Evolutionary conservation across 2,329 filamentous ascomycete species (phyloP), one percentile per base, ranked within the genome.

Genomic region (Beauveria bassiana): DNA sequence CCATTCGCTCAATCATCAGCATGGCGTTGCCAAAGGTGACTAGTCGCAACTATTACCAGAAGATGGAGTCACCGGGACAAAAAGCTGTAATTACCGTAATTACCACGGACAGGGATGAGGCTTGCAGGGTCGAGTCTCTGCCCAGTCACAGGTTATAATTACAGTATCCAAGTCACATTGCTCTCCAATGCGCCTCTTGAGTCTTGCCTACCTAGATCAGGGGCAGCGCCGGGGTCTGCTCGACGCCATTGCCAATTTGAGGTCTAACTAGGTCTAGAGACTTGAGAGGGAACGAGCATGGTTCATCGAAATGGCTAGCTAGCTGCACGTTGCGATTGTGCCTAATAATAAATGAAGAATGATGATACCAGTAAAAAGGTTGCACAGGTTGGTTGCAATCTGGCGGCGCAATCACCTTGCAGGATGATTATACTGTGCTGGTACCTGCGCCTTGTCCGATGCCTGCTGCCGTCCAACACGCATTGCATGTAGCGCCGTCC

Each of bases 61-160:
- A 10, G 6, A 58, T 40, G 45, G 55, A 38, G 46, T 51, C 22
- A 31, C 46, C 56, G 56, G 46, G 45, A 24, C 45, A 18, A 49
- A 22, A 43, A 6, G 31, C n/a, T 63, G 46, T 62, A 65, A 65
- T 68, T 66, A 62, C 65, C 65, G 66, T 66, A 68, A 68, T 68
- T 68, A 63, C 65, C 62, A 66, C 59, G 63, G 51, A 43, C 61
- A 54, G 62, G 59, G 56, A 38, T 59, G 31, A 22, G 26, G 42
- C n/a, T 43, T 43, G 24, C 45, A 31, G 56, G 18, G 51, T 26
- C 24, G 58, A 40, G 49, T 42, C 49, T 34, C 34, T 26, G 28
- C n/a, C 58, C 40, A 28, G 49, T 51, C 22, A 10, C 50, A 38
- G 34, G 14, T 38, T 38, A 16, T 16, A 16, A 16, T 38, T 38